Conservation (phyloP, 140 eudicot species). For the Anethum foeniculum region DNA sequence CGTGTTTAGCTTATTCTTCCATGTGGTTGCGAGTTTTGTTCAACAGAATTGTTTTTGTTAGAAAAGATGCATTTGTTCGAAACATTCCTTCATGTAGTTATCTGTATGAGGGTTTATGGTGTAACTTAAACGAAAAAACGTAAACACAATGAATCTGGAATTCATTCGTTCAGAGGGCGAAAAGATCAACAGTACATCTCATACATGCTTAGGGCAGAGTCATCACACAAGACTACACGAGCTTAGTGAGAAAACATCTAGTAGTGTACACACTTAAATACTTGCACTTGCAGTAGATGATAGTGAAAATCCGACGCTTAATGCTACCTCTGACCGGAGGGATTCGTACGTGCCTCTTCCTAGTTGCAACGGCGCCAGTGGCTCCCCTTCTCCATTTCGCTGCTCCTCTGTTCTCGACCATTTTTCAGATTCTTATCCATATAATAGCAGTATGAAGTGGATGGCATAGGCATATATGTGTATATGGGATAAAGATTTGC, state of each 20-base stretch:
- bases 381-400: neutral
- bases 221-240: neutral
- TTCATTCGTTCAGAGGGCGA: neutral
- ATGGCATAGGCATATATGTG: neutral
- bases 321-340: conserved; percentile 15
- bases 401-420: neutral
- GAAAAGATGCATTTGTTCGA: neutral
- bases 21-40: neutral
- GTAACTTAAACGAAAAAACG: neutral
- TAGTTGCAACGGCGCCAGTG: neutral
- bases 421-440: neutral
- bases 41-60: neutral
- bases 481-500: neutral
- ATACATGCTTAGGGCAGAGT: neutral
- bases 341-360: neutral
- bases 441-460: neutral
- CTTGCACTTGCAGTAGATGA: neutral
- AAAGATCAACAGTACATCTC: neutral
- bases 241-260: neutral
- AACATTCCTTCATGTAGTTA: neutral
- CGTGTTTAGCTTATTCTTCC: no score
- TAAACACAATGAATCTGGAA: neutral
- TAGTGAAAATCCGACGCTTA: conserved; percentile 17
- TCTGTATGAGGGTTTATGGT: neutral
- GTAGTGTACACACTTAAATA: neutral